A percentile compares a stretch with the other conserved stretches of the same genome.
These are phyloP conservation scores for Phaffia tasmanica DNA, from an alignment of 768 basidiomycete species.

Conservation along the genomic window DNA sequence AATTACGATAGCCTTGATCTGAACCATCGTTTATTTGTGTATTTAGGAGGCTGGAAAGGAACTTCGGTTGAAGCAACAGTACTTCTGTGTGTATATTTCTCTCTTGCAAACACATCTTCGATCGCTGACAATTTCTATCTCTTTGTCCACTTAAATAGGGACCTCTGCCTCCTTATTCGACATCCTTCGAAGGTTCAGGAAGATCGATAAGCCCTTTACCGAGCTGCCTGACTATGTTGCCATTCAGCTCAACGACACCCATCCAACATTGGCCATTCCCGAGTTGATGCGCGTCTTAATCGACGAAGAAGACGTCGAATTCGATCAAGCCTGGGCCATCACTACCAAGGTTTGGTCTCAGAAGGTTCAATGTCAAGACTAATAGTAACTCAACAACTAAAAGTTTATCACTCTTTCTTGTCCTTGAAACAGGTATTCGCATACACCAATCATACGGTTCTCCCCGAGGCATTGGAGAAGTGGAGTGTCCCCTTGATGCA, in stretches of 20 bases:
- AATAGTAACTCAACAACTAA: too few relatives aligned
- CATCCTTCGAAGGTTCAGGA: conserved; percentile 25
- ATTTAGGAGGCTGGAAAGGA: conserved; percentile 36
- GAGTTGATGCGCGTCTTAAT: conserved; percentile 42
- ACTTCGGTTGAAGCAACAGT: conserved; percentile 83
- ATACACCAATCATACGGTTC: conserved; percentile 29
- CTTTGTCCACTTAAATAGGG: conserved; percentile 7
- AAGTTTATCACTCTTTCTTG: conserved; percentile 19
- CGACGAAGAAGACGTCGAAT: conserved; percentile 80
- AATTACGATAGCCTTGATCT: background rate
- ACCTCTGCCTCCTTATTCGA: conserved; percentile 20
- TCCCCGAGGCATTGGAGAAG: conserved; percentile 43
- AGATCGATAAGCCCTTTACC: conserved; percentile 64
- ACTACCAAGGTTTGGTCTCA: conserved; percentile 86
- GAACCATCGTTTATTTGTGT: conserved; percentile 43
- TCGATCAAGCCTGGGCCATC: conserved; percentile 79
- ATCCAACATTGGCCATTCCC: conserved; percentile 87
- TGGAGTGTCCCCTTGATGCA: conserved; percentile 84
- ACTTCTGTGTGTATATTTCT: conserved; percentile 46
- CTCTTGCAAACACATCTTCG: conserved; percentile 41
- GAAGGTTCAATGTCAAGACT: conserved; percentile 40
- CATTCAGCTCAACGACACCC: conserved; percentile 92
- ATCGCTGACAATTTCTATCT: conserved; percentile 44
- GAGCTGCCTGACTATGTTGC: conserved; percentile 76
- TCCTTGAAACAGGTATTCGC: conserved; percentile 25